These are phyloP conservation scores for Aspergillus quadrilineatus DNA, from an alignment of 2,329 filamentous ascomycete genomes.

Conservation along the genomic window DNA sequence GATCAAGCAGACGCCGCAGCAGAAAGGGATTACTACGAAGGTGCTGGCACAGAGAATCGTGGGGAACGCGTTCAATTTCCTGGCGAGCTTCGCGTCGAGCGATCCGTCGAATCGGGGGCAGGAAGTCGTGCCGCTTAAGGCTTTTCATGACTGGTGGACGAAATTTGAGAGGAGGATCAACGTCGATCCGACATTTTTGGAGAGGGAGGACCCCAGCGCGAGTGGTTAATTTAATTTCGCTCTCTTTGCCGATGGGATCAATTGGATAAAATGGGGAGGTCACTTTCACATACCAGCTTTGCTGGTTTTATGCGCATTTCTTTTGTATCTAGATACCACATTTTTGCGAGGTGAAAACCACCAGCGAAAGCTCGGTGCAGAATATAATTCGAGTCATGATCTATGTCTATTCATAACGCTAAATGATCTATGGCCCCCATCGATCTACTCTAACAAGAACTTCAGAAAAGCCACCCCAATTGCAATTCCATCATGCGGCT, in stretches of 20 bases:
- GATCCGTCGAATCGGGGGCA: constrained; percentile 56
- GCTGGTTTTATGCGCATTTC: background rate
- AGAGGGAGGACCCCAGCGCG: constrained; percentile 59
- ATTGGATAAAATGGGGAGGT: too few species aligned
- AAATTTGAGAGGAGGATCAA: constrained; percentile 91
- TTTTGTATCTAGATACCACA: constrained; percentile 3
- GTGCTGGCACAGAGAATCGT: constrained; percentile 90
- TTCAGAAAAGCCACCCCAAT: constrained; percentile 72
- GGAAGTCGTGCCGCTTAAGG: constrained; percentile 89
- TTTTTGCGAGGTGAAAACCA: background rate
- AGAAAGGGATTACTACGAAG: constrained; percentile 62
- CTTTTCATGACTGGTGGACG: constrained; percentile 95
- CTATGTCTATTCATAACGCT: background rate
- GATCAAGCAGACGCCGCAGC: constrained; percentile 28
- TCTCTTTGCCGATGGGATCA: background rate
- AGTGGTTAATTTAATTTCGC: constrained; percentile 14
- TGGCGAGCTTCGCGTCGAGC: constrained; percentile 77
- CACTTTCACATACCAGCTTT: background rate
- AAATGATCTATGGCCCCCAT: background rate
- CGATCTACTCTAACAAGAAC: constrained; percentile 63
- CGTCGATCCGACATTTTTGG: constrained; percentile 83
- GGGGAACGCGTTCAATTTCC: constrained; percentile 94
- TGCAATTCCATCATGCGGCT: constrained; percentile 74
- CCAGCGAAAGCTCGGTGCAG: background rate
- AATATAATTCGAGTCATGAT: background rate